A percentile compares a stretch with the other conserved stretches of the same genome.
Conservation (phyloP, 2,329 filamentous ascomycete species). For the Rhexocercosporidium sp. region DNA sequence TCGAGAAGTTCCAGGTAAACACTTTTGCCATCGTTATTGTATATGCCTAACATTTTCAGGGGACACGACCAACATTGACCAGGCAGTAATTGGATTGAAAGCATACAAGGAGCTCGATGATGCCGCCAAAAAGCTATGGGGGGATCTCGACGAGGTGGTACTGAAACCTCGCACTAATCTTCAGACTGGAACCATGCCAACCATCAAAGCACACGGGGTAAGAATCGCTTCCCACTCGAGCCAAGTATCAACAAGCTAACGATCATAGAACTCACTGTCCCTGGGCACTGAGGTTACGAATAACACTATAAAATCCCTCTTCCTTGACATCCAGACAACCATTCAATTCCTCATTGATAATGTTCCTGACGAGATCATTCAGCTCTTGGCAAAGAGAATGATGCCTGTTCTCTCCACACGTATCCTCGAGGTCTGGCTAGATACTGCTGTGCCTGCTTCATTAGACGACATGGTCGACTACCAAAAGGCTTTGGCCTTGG, state of each 20-base stretch:
- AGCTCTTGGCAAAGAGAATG: conserved; percentile 69
- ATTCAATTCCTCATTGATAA: conserved; percentile 57
- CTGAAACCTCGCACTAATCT: conserved; percentile 63
- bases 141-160: conserved; percentile 65
- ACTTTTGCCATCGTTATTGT: not conserved
- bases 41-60: conserved; percentile 16
- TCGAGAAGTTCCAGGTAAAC: conserved; percentile 24
- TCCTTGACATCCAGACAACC: conserved; percentile 57
- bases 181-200: conserved; percentile 39
- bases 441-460: conserved; percentile 75
- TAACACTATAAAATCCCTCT: conserved; percentile 54
- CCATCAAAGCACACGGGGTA: conserved; percentile 51
- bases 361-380: conserved; percentile 59
- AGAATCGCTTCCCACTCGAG: conserved; percentile 24
- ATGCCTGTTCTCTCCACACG: conserved; percentile 71
- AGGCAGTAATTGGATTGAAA: conserved; percentile 60
- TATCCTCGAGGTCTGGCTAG: conserved; percentile 76
- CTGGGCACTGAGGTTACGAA: conserved; percentile 50
- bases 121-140: conserved; percentile 65
- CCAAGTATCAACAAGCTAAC: not conserved
- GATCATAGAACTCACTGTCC: conserved; percentile 49
- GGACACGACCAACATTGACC: conserved; percentile 54
- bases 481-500: conserved; percentile 69
- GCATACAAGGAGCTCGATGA: conserved; percentile 66
- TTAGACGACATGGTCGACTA: conserved; percentile 74